phyloP scores from a whole-genome alignment of 345 rosid species.

The Hibiscus syriacus region DNA sequence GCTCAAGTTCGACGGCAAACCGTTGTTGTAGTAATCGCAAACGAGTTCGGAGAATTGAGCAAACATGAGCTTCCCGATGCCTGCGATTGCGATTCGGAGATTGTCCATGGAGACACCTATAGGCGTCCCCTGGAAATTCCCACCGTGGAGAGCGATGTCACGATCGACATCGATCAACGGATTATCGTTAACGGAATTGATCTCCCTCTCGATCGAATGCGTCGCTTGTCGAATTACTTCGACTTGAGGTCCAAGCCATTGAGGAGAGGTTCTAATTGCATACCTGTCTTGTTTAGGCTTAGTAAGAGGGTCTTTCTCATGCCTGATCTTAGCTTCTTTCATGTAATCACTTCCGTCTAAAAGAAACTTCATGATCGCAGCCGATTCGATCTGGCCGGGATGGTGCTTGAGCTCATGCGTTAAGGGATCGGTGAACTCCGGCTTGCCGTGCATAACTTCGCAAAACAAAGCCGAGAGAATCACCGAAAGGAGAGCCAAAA shows the following conservation, averaged over 20 bases:
- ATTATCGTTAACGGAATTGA: constrained; percentile 47
- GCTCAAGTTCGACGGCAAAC: constrained; percentile 45
- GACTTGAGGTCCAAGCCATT: constrained; percentile 52
- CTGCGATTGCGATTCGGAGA: constrained; percentile 41
- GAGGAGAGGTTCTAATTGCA: constrained; percentile 47
- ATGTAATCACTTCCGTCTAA: constrained; percentile 30
- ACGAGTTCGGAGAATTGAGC: constrained; percentile 52
- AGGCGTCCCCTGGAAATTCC: constrained; percentile 54
- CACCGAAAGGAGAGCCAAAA: constrained; percentile 29
- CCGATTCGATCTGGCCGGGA: constrained; percentile 47
- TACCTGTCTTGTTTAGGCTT: constrained; percentile 45
- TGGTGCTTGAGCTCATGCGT: constrained; percentile 51
- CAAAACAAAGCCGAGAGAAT: constrained; percentile 40
- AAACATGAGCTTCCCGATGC: constrained; percentile 45
- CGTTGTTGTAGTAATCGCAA: constrained; percentile 44
- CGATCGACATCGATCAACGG: constrained; percentile 40
- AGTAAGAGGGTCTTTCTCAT: constrained; percentile 36
- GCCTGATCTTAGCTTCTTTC: constrained; percentile 29
- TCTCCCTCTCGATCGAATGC: constrained; percentile 41
- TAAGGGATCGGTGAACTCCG: constrained; percentile 33
- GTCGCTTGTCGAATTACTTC: constrained; percentile 42
- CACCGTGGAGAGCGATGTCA: constrained; percentile 40
- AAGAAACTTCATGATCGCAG: constrained; percentile 38
- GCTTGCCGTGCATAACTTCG: constrained; percentile 46
- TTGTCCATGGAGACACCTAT: constrained; percentile 55